Percentiles rank a stretch among this genome's conserved stretches.
Conservation (phyloP, 2,329 filamentous ascomycete genomes). For the Neopestalotiopsis rosae region DNA sequence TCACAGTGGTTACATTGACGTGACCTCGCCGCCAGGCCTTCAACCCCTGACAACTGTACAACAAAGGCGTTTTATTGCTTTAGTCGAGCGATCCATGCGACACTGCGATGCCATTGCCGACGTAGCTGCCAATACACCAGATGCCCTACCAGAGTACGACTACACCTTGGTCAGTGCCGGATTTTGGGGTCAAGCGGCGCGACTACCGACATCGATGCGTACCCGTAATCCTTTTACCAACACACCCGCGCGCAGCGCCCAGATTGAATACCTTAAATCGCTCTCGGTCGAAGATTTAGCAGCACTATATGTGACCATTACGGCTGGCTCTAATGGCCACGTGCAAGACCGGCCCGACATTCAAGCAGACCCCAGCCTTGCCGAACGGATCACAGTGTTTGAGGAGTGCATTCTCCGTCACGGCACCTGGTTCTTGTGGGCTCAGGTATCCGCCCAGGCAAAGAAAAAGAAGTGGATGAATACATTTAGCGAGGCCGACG, state of each 20-base stretch:
- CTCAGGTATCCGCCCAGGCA: slow-evolving; percentile 15
- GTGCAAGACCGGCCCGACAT: slow-evolving; percentile 6
- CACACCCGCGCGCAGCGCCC: slow-evolving; percentile 22
- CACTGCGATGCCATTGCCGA: slow-evolving; percentile 35
- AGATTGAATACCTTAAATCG: slow-evolving; percentile 28
- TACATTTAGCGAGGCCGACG: background rate
- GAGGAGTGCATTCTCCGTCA: slow-evolving; percentile 35
- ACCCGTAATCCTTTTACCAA: slow-evolving; percentile 25
- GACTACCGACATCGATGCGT: background rate
- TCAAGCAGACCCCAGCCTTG: slow-evolving; percentile 16
- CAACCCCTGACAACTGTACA: slow-evolving; percentile 19
- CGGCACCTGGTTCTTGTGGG: slow-evolving; percentile 35
- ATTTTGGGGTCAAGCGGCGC: slow-evolving; percentile 6
- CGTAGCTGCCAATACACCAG: slow-evolving; percentile 28
- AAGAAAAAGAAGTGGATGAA: background rate
- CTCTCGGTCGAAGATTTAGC: slow-evolving; percentile 27
- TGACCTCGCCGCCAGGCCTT: slow-evolving; percentile 21
- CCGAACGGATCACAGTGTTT: slow-evolving; percentile 27
- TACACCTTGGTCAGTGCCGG: slow-evolving; percentile 15
- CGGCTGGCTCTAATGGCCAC: slow-evolving; percentile 19
- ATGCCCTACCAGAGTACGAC: background rate
- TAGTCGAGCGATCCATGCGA: slow-evolving; percentile 26
- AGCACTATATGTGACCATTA: slow-evolving; percentile 26
- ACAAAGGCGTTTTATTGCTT: background rate
- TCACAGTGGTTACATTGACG: slow-evolving; percentile 17